Conservation (phyloP, 192 early-diverging fungal genomes). For the Entomortierella beljakovae region DNA sequence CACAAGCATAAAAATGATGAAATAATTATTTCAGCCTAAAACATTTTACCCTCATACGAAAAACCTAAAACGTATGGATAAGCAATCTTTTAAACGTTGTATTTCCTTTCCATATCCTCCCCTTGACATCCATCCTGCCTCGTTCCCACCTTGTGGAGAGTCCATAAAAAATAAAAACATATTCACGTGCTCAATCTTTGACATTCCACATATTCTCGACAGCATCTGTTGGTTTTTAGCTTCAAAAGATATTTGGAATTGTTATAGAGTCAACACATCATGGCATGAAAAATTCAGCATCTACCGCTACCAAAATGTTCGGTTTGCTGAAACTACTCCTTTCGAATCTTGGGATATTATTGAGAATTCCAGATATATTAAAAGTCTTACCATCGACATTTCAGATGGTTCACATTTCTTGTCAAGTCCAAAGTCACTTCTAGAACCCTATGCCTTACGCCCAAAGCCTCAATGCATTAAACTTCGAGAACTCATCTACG, state of each 20-base stretch:
- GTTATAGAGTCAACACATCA: neutral
- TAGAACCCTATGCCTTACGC: neutral
- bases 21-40: too few relatives aligned
- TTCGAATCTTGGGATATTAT: neutral
- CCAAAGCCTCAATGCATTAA: neutral
- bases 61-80: too few relatives aligned
- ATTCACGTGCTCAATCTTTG: neutral
- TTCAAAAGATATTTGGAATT: neutral
- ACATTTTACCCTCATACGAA: too few relatives aligned
- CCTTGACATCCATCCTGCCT: conserved; percentile 1
- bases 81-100: too few relatives aligned
- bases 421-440: neutral
- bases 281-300: neutral
- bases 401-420: neutral
- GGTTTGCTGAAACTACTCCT: neutral
- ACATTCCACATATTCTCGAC: neutral
- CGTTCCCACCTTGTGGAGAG: neutral
- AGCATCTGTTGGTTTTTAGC: neutral
- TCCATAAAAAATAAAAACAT: neutral
- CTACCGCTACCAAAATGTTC: neutral
- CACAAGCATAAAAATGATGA: too few relatives aligned
- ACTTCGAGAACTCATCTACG: neutral
- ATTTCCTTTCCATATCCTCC: too few relatives aligned
- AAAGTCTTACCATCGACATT: neutral
- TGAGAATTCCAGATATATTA: neutral